Conservation (phyloP, 306 rosid species). For the Betula pendula region DNA sequence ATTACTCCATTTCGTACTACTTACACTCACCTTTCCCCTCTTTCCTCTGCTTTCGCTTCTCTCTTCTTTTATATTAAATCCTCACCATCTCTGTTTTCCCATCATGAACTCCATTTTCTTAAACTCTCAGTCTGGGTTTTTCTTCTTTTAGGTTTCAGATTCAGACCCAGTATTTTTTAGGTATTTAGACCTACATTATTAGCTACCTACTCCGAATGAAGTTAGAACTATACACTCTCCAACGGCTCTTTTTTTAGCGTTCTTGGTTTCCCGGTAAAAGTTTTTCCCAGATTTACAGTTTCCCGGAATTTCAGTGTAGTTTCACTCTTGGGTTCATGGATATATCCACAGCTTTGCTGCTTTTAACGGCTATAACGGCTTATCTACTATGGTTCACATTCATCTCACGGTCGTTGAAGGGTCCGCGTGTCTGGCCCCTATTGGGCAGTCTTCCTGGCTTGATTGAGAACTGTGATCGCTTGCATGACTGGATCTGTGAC, state of each 20-base stretch:
- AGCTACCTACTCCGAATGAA: neutral
- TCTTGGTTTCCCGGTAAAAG: neutral
- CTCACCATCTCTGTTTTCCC: neutral
- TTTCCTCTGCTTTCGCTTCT: neutral
- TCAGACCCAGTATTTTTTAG: neutral
- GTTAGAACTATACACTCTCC: neutral
- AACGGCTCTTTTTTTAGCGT: neutral
- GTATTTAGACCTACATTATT: neutral
- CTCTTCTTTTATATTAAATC: neutral
- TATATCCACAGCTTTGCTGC: conserved; percentile 55
- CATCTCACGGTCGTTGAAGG: conserved; percentile 82
- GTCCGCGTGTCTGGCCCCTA: conserved; percentile 91
- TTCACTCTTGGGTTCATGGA: conserved; percentile 52
- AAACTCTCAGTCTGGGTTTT: neutral
- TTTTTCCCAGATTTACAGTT: conserved; percentile 21
- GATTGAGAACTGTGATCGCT: conserved; percentile 73
- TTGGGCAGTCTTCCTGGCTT: conserved; percentile 87
- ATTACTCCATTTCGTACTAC: conserved; percentile 35
- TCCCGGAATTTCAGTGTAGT: conserved; percentile 20
- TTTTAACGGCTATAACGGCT: conserved; percentile 70
- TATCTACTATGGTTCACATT: conserved; percentile 80
- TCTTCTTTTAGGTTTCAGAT: conserved; percentile 19
- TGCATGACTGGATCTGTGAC: conserved; percentile 95
- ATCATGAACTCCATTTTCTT: neutral
- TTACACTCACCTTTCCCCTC: neutral